These are phyloP conservation scores for Fomitopsis pulvina DNA, from an alignment of 768 basidiomycete genomes.

Conservation along the genomic window DNA sequence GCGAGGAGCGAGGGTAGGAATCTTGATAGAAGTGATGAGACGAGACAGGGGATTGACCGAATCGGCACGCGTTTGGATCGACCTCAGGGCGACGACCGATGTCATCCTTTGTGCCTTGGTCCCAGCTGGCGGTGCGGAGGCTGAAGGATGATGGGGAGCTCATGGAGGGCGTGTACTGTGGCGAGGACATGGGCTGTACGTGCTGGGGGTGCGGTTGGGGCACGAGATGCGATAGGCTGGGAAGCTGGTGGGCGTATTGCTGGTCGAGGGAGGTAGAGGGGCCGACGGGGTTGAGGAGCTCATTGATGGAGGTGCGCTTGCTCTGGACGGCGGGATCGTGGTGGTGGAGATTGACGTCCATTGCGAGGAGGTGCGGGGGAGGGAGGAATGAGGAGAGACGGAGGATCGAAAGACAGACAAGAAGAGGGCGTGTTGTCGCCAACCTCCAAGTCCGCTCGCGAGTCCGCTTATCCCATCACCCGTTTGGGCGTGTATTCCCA, in stretches of 20 bases:
- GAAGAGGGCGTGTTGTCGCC: not conserved
- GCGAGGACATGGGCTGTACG: conserved; percentile 3
- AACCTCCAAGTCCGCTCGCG: not conserved
- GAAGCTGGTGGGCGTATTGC: conserved; percentile 24
- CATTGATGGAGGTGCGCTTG: conserved; percentile 45
- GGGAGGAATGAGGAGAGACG: conserved; percentile 3
- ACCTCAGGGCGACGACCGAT: conserved; percentile 29
- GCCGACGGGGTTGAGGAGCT: conserved; percentile 42
- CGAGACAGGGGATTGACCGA: conserved; percentile 24
- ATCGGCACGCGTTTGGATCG: conserved; percentile 27
- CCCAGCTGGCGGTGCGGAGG: conserved; percentile 62
- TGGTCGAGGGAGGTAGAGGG: conserved; percentile 26
- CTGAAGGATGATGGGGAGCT: conserved; percentile 29
- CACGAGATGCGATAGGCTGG: conserved; percentile 18
- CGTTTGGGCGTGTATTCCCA: not conserved
- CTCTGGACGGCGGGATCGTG: conserved; percentile 32
- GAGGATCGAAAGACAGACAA: not conserved
- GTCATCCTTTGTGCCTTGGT: conserved; percentile 30
- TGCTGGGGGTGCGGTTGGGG: conserved; percentile 20
- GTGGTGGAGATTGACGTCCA: conserved; percentile 32
- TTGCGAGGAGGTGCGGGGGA: conserved; percentile 8
- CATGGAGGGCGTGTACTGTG: conserved; percentile 13
- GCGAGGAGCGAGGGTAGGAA: conserved; percentile 12
- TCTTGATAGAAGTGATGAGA: conserved; percentile 20
- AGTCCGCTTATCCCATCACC: not conserved